Percentiles rank a stretch among this genome's conserved stretches.
phyloP scores from a whole-genome alignment of 2,329 filamentous ascomycete species.

The Calonectria ilicicola region DNA sequence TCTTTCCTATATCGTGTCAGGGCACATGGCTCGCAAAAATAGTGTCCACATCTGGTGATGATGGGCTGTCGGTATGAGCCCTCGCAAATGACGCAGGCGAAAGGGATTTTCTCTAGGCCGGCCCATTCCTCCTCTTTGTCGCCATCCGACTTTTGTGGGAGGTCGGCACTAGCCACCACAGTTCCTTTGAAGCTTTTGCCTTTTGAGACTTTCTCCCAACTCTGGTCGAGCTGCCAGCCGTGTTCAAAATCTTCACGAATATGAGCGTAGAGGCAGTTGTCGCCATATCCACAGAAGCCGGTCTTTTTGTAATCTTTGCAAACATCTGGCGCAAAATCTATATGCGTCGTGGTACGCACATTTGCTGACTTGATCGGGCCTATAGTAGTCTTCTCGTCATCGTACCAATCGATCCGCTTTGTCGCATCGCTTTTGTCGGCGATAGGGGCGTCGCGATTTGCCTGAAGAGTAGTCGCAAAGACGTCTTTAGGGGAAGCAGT shows the following conservation, averaged over 20 bases:
- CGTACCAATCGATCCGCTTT: neutral
- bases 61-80: slow-evolving; percentile 83
- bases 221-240: slow-evolving; percentile 94
- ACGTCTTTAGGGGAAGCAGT: neutral
- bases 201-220: slow-evolving; percentile 90
- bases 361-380: neutral
- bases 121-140: slow-evolving; percentile 73
- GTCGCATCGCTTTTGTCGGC: neutral
- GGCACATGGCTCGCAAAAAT: slow-evolving; percentile 94
- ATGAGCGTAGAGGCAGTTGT: slow-evolving; percentile 80
- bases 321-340: slow-evolving; percentile 89
- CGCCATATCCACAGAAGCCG: slow-evolving; percentile 58
- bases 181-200: slow-evolving; percentile 73
- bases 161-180: slow-evolving; percentile 70
- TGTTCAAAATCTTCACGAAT: slow-evolving; percentile 84
- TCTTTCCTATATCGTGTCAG: slow-evolving; percentile 87
- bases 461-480: neutral
- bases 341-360: neutral
- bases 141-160: slow-evolving; percentile 49
- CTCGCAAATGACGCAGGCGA: slow-evolving; percentile 89
- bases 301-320: slow-evolving; percentile 91
- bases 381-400: neutral
- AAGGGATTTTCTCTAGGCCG: slow-evolving; percentile 85
- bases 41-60: slow-evolving; percentile 91
- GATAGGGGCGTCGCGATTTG: neutral